Conservation (phyloP, 257 asterid species). For the Solanum appendiculatum region DNA sequence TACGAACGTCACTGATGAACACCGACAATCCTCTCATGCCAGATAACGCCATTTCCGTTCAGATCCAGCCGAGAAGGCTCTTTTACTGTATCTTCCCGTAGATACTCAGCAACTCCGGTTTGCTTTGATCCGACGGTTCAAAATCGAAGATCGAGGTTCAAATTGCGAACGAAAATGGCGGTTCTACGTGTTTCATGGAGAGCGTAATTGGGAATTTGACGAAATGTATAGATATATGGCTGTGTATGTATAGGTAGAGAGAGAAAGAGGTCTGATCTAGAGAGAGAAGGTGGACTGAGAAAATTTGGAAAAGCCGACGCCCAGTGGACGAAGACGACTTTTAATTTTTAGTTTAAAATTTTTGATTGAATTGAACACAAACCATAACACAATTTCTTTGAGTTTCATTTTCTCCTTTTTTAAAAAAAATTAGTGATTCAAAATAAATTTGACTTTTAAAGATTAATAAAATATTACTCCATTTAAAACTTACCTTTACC, state of each 20-base stretch:
- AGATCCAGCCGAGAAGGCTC: constrained; percentile 13
- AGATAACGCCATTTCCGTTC: constrained; percentile 92
- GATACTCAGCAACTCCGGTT: background rate
- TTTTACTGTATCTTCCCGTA: background rate
- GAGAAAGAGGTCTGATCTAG: constrained; percentile 39
- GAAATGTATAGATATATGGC: background rate
- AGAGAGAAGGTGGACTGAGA: constrained; percentile 44
- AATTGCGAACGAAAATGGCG: background rate
- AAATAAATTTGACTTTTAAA: too few species aligned
- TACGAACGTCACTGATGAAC: constrained; percentile 90
- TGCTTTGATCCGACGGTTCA: constrained; percentile 45
- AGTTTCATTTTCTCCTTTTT: background rate
- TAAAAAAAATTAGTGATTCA: too few species aligned
- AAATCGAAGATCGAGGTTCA: background rate
- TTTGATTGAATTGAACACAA: background rate
- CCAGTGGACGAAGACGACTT: constrained; percentile 51
- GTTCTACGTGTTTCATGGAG: background rate
- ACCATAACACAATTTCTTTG: background rate
- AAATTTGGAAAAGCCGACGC: constrained; percentile 44
- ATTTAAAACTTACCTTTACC: too few species aligned
- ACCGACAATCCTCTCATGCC: constrained; percentile 99
- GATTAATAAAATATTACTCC: background rate
- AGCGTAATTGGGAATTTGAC: background rate
- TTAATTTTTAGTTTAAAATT: background rate
- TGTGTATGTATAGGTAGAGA: background rate